Base-by-base conservation (phyloP, 306 rosid species). In the Quercus wislizeni region DNA sequence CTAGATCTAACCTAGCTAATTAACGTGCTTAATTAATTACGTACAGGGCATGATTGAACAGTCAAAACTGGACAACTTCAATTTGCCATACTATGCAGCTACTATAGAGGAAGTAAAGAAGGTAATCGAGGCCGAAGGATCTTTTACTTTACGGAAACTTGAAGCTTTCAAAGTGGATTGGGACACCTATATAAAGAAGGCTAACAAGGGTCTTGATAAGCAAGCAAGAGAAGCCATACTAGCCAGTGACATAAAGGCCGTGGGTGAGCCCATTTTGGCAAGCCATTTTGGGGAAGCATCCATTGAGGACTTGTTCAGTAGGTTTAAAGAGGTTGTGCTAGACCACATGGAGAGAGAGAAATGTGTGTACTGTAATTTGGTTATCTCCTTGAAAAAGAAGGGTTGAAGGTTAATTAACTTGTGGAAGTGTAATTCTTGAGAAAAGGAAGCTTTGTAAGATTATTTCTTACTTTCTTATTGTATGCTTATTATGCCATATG, bases 21-120 rank as follows among this genome's bases (percentile, higher is more conserved):
- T 15, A 76, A 10, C 52, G 5, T 51, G 33, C 52, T 68, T 19
- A 64, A 20, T 6, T 28, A 27, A 15, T 7, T 74, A 20, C 41
- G 8, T 35, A 35, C 71, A 85, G 91, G 85, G 86, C 75, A 20
- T 76, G 33, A 80, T 90, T 25, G 85, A 88, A 28, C 80, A 81
- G 46, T 61, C 15, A 57, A 85, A 81, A 35, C 6, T 90, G 55
- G 83, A 83, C 65, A 57, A 49, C 8, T 85, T 86, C 78, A 43
- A 90, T 80, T 0, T 88, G 5, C 90, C 94, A 3, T 0, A 51
- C 2, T 90, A 86, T n/a, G 10, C 59, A 19, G 84, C 94, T 0
- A 79, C 86, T 0, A 38, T 52, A 0, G 13, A 65, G 31, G 92
- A 88, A 85, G 89, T 88, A 3, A 52, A 25, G 69, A 71, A 76